phyloP scores from a whole-genome alignment of 2,329 filamentous ascomycete genomes.

The Hansfordia pulvinata region DNA sequence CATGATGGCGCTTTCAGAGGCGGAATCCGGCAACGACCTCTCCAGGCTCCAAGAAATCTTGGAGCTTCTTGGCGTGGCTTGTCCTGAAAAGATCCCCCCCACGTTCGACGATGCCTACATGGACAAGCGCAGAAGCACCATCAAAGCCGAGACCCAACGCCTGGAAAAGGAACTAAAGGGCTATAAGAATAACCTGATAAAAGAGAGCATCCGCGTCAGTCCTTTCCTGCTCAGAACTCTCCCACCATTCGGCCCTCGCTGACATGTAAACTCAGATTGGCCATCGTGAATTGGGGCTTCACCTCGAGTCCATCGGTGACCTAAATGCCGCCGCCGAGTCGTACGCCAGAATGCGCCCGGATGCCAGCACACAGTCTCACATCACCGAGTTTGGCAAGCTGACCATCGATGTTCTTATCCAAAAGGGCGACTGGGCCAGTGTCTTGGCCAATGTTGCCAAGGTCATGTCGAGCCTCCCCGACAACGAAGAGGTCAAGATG shows the following conservation, averaged over 20 bases:
- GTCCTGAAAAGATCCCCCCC: slow-evolving; percentile 56
- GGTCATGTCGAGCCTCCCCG: slow-evolving; percentile 35
- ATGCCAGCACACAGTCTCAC: slow-evolving; percentile 72
- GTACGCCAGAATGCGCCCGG: slow-evolving; percentile 79
- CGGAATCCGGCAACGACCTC: slow-evolving; percentile 64
- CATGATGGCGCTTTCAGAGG: slow-evolving; percentile 60
- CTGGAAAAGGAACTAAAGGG: slow-evolving; percentile 76
- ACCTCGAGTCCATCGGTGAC: slow-evolving; percentile 69
- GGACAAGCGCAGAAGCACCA: slow-evolving; percentile 49
- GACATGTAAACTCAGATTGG: slow-evolving; percentile 57
- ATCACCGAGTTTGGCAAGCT: slow-evolving; percentile 72
- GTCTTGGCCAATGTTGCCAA: slow-evolving; percentile 50
- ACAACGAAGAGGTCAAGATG: slow-evolving; percentile 29
- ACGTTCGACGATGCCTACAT: slow-evolving; percentile 61
- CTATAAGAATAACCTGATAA: slow-evolving; percentile 94
- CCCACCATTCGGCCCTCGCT: not conserved
- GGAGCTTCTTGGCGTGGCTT: slow-evolving; percentile 47
- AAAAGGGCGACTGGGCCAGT: slow-evolving; percentile 64
- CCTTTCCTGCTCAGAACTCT: not conserved
- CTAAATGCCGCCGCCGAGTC: slow-evolving; percentile 60
- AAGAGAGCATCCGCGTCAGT: slow-evolving; percentile 82
- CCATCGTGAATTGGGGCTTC: slow-evolving; percentile 79
- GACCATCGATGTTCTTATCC: slow-evolving; percentile 60
- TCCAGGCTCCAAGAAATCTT: slow-evolving; percentile 56
- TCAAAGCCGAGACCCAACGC: slow-evolving; percentile 57